Evolutionary conservation across 2,329 filamentous ascomycete species (phyloP).

Genomic region (Talaromyces sp.): DNA sequence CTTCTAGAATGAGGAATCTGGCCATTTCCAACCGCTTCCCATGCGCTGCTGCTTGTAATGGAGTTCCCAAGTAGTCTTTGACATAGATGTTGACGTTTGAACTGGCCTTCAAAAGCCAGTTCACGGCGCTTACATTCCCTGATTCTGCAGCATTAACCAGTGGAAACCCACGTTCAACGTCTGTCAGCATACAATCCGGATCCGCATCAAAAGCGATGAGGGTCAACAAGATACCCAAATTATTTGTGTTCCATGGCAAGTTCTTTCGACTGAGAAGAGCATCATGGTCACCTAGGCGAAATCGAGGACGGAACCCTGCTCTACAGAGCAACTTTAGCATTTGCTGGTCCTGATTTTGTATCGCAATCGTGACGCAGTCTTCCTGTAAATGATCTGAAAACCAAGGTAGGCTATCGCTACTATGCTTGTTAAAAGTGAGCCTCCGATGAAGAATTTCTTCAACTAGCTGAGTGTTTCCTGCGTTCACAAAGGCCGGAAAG

Average conservation of each 20-base stretch:
- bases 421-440: no score
- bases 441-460: neutral
- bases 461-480: neutral
- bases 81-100: neutral
- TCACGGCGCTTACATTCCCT: neutral
- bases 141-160: neutral
- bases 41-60: slow-evolving; percentile 4
- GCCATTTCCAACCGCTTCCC: neutral
- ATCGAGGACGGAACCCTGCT: neutral
- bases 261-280: neutral
- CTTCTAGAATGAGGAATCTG: neutral
- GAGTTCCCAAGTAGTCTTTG: neutral
- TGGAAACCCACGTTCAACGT: neutral
- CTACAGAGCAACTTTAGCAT: slow-evolving; percentile 8
- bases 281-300: neutral
- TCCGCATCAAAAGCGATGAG: neutral
- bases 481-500: neutral
- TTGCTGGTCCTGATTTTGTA: neutral
- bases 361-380: neutral
- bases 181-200: neutral
- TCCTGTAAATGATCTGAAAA: neutral
- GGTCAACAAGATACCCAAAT: neutral
- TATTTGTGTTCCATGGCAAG: neutral
- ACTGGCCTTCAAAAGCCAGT: neutral
- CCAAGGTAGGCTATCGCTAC: neutral